These are phyloP conservation scores for Entophlyctis helioformis DNA, from an alignment of 192 early-diverging fungal genomes.

Conservation along the genomic window DNA sequence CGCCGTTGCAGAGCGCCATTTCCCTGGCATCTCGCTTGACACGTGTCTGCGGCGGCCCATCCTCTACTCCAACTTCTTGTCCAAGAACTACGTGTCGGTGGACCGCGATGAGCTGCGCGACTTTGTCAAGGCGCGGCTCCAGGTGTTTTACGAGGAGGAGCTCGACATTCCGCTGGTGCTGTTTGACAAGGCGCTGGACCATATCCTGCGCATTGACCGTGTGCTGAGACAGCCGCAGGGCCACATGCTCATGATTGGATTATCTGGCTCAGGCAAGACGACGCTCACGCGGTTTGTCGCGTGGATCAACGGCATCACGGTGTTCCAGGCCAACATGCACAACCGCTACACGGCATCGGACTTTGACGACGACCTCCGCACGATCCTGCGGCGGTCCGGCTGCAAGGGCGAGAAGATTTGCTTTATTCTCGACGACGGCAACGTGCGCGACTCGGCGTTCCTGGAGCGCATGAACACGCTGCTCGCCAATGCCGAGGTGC, in stretches of 20 bases:
- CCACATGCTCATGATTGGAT: constrained; percentile 95
- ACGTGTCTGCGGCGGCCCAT: constrained; percentile 77
- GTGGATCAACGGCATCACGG: constrained; percentile 97
- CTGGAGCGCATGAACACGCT: constrained; percentile 99
- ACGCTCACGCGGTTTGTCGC: constrained; percentile 98
- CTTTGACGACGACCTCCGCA: constrained; percentile 95
- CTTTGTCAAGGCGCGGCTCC: constrained; percentile 84
- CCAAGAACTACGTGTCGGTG: constrained; percentile 85
- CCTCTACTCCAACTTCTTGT: constrained; percentile 95
- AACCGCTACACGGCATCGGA: constrained; percentile 90
- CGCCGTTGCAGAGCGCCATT: constrained; percentile 69
- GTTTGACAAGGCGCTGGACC: constrained; percentile 97
- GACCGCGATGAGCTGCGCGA: constrained; percentile 81
- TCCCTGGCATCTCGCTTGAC: constrained; percentile 66
- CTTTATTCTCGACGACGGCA: constrained; percentile 97
- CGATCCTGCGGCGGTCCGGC: constrained; percentile 77
- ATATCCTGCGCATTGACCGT: constrained; percentile 94
- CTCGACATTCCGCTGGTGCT: constrained; percentile 92
- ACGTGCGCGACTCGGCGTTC: constrained; percentile 95
- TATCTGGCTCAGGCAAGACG: constrained; percentile 95
- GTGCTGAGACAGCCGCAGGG: constrained; percentile 98
- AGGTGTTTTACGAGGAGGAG: constrained; percentile 99
- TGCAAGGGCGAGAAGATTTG: constrained; percentile 97
- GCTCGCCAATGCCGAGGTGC: constrained; percentile 96
- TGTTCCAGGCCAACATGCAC: constrained; percentile 98